A percentile compares a stretch with the other conserved stretches of the same genome.
phyloP scores from a whole-genome alignment of 2,329 filamentous ascomycete species.

The Corniculantispora saksenae region DNA sequence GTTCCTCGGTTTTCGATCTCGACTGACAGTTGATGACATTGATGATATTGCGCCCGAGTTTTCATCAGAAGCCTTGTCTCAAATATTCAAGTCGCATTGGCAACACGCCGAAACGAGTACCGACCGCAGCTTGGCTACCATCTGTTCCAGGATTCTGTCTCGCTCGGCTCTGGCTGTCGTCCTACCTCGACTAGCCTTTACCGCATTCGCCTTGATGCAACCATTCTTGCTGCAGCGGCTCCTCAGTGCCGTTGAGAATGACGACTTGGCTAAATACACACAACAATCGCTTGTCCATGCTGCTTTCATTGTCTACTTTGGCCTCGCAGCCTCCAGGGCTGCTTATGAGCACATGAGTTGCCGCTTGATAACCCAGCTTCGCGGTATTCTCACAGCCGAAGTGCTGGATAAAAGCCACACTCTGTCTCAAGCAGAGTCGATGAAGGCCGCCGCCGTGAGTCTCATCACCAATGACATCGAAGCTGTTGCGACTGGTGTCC shows the following conservation, averaged over 20 bases:
- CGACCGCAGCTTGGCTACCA: too few species aligned
- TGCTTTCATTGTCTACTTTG: background rate
- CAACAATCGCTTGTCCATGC: too few species aligned
- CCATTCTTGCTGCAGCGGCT: too few species aligned
- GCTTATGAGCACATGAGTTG: background rate
- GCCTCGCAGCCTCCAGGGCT: background rate
- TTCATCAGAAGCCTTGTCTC: too few species aligned
- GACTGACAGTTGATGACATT: background rate
- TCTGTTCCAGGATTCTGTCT: too few species aligned
- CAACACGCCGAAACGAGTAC: too few species aligned
- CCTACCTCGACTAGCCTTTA: too few species aligned
- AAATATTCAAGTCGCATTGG: too few species aligned
- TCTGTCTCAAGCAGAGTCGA: conserved; percentile 19
- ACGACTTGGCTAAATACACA: background rate
- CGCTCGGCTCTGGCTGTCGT: too few species aligned
- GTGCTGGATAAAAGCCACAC: background rate
- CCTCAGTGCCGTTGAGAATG: conserved; percentile 19
- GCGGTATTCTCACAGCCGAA: background rate
- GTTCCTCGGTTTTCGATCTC: background rate
- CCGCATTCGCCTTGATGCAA: too few species aligned
- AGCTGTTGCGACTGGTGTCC: background rate
- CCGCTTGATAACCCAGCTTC: background rate
- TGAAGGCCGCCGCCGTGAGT: conserved; percentile 25
- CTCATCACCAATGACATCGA: background rate
- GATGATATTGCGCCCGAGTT: background rate